These are phyloP conservation scores for Solidago caesia DNA, from an alignment of 129 eudicot genomes.

Conservation along the genomic window DNA sequence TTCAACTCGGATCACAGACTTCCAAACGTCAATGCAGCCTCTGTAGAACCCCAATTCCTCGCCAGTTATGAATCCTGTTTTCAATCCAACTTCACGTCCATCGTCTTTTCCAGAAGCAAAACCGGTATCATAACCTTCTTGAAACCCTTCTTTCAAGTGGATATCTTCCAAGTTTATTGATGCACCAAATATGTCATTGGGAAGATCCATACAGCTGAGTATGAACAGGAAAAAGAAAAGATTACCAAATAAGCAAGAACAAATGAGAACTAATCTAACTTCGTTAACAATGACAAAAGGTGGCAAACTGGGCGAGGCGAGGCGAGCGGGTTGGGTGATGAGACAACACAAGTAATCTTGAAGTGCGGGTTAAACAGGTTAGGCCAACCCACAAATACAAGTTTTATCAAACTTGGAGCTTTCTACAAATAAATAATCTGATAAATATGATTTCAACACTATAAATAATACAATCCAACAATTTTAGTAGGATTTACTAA, in stretches of 20 bases:
- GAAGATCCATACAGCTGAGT: constrained; percentile 23
- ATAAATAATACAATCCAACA: too few species aligned
- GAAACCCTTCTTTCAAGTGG: constrained; percentile 25
- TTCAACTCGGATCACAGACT: constrained; percentile 50
- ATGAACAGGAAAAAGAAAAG: background rate
- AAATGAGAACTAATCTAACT: background rate
- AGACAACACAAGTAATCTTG: too few species aligned
- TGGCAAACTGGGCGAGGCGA: too few species aligned
- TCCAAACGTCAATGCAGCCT: constrained; percentile 69
- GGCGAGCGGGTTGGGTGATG: too few species aligned
- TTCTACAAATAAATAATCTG: too few species aligned
- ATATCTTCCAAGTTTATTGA: constrained; percentile 30
- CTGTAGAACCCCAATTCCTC: constrained; percentile 79
- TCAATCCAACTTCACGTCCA: constrained; percentile 65
- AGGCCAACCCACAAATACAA: too few species aligned
- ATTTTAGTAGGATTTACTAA: too few species aligned
- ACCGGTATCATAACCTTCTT: constrained; percentile 67
- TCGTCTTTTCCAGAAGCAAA: constrained; percentile 59
- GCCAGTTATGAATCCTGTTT: constrained; percentile 67
- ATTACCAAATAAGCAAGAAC: background rate
- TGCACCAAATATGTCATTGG: constrained; percentile 48
- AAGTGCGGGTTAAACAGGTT: too few species aligned
- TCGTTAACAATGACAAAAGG: background rate
- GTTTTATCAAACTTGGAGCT: too few species aligned
- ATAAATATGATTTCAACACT: too few species aligned